phyloP scores from a whole-genome alignment of 2,329 filamentous ascomycete species.

The Aspergillus sp. region DNA sequence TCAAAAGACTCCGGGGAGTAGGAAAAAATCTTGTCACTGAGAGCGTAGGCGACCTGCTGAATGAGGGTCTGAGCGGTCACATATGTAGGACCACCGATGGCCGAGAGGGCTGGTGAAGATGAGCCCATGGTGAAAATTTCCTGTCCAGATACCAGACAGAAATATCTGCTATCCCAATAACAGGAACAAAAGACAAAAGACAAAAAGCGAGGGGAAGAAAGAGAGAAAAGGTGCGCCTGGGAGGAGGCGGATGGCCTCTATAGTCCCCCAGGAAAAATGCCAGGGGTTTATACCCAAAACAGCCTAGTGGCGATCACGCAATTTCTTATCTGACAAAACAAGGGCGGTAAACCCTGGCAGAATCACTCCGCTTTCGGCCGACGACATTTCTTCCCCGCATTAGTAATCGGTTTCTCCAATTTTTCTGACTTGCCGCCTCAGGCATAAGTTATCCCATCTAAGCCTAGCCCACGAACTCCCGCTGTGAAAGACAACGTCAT shows the following conservation, averaged over 20 bases:
- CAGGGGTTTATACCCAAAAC: slow-evolving; percentile 28
- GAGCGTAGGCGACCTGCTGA: slow-evolving; percentile 90
- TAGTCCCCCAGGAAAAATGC: slow-evolving; percentile 27
- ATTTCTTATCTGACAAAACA: slow-evolving; percentile 29
- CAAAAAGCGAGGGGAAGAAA: slow-evolving; percentile 18
- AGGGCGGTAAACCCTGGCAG: slow-evolving; percentile 19
- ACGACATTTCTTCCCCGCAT: slow-evolving; percentile 14
- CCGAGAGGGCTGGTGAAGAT: slow-evolving; percentile 47
- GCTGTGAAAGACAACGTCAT: neutral
- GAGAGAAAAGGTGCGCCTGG: slow-evolving; percentile 12
- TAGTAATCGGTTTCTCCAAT: slow-evolving; percentile 13
- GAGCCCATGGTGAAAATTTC: slow-evolving; percentile 30
- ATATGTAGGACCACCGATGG: slow-evolving; percentile 84
- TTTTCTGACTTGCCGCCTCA: slow-evolving; percentile 6
- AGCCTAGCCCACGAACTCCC: neutral
- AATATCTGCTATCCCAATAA: slow-evolving; percentile 25
- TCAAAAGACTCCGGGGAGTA: slow-evolving; percentile 95
- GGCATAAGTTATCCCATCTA: neutral
- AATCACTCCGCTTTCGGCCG: slow-evolving; percentile 20
- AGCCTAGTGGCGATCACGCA: slow-evolving; percentile 36
- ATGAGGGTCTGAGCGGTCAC: slow-evolving; percentile 89
- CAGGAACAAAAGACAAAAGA: slow-evolving; percentile 22
- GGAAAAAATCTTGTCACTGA: slow-evolving; percentile 96
- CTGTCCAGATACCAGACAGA: slow-evolving; percentile 26
- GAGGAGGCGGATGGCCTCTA: slow-evolving; percentile 11